These are phyloP conservation scores for Escallonia herrerae DNA, from an alignment of 129 eudicot genomes.

Conservation along the genomic window DNA sequence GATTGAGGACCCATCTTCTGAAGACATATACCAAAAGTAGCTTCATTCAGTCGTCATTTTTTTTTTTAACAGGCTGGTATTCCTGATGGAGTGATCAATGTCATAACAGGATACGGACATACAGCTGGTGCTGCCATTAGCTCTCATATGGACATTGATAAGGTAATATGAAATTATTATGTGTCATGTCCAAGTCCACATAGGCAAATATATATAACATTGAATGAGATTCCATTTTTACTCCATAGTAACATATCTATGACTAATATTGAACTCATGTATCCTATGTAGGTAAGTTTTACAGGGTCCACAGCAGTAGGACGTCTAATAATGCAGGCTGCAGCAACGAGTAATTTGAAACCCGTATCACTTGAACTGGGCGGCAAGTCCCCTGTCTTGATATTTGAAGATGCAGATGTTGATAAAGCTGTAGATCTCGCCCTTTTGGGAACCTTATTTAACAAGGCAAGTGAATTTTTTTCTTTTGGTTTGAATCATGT, in stretches of 20 bases:
- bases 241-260: background rate
- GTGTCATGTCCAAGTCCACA: no score
- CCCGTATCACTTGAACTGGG: slow-evolving; percentile 79
- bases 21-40: background rate
- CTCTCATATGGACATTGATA: slow-evolving; percentile 86
- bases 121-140: slow-evolving; percentile 67
- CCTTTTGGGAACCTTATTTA: slow-evolving; percentile 42
- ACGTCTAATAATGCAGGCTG: slow-evolving; percentile 68
- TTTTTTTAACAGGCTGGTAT: slow-evolving; percentile 70
- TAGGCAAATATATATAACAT: no score
- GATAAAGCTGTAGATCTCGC: slow-evolving; percentile 59
- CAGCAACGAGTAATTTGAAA: slow-evolving; percentile 83
- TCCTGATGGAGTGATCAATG: slow-evolving; percentile 84
- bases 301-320: slow-evolving; percentile 92
- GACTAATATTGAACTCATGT: background rate
- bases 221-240: background rate
- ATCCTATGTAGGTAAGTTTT: slow-evolving; percentile 47
- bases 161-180: slow-evolving; percentile 17
- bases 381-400: slow-evolving; percentile 78
- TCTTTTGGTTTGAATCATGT: background rate
- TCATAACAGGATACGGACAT: slow-evolving; percentile 66
- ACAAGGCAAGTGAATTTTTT: slow-evolving; percentile 39
- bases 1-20: background rate
- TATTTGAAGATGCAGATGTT: slow-evolving; percentile 72
- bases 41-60: no score